Evolutionary conservation across 805 yeast species (phyloP), one percentile per base, ranked within the genome.

Genomic region (Saccharomycopsis oosterbeekiorum): DNA sequence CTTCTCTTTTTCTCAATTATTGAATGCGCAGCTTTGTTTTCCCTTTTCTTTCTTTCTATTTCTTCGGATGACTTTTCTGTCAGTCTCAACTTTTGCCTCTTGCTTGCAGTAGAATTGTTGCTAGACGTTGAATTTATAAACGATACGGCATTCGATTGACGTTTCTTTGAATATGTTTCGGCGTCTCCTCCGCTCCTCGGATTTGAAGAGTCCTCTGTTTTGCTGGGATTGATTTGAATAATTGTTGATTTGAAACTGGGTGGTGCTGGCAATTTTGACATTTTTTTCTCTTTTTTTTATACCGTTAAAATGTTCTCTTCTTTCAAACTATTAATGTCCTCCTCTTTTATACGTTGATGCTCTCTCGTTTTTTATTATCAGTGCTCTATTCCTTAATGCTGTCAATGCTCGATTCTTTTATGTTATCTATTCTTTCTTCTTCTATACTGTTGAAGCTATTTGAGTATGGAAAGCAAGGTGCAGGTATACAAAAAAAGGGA

Each of bases 1-100:
- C 96, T 75, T 66, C 96, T 78, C 67, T 88, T 81, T 68, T 89
- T 86, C 71, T 89, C 96, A 62, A 89, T 89, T 50, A 86, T 84
- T 1, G 91, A 84, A 70, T 89, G 96, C 15, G 84, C 84, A 11
- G 78, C 75, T 65, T 80, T 82, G 53, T 82, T 75, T 54, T 81
- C 83, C 58, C 75, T 72, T 61, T 76, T 75, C 60, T 79, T 75
- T 64, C 72, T 39, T 56, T 70, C 73, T 14, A 66, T 63, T 14
- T 68, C 71, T 1, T 71, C 1, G 68, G 68, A 1, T 68, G 65
- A 61, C 70, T 66, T 64, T 68, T 67, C 59, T 65, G 67, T 57
- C 65, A 67, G 63, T 67, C 68, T 29, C 17, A 19, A 17, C 12
- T 54, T 42, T n/a, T 51, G 39, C 19, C 24, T 58, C 36, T 43